Evolutionary conservation across 495 filamentous ascomycete species (phyloP), one percentile per base, ranked within the genome.

Genomic region (Aspergillus nanangensis): DNA sequence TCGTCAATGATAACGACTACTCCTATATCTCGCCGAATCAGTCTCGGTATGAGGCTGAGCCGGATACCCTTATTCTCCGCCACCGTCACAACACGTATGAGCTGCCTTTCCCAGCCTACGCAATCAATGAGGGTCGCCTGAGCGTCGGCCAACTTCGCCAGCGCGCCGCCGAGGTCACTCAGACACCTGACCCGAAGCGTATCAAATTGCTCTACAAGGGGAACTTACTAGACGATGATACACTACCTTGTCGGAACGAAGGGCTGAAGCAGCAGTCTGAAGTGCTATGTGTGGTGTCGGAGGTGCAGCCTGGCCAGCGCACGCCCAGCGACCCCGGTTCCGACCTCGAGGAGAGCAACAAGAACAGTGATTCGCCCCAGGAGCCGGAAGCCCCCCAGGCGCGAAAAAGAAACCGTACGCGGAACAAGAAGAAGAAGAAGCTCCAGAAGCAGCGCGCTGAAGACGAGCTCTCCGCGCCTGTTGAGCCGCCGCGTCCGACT

Each of bases 131-230:
- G 55, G 87, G 88, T 1, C 75, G 77, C 41, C 69, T 95, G 40
- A 78, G 71, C 14, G 80, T 94, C 29, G 68, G 77, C 38, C 81
- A 85, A 42, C 69, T 95, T 25, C 72, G 83, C 20, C 70, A 78
- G 24, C 76, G 78, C 5, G 86, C 83, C 8, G 83, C 80, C 17
- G 66, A 80, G 44, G 72, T 84, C 44, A 74, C 84, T 51, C 76
- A 78, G 20, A 69, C 86, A 11, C 65, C 71, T 5, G 75, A 83
- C 46, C 72, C 78, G n/a, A 70, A 78, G 34, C 64, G 77, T 7
- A 65, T 96, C 51, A 85, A 82, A 53, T 62, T 96, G 58, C 75
- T 90, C 38, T 94, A 92, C 73, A 92, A 91, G 62, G 90, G 90
- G 8, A 82, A 81, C 47, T 74, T 83, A 14, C 63, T 96, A 31